phyloP scores from a whole-genome alignment of 2,329 filamentous ascomycete species.

The Penicillium sp. region DNA sequence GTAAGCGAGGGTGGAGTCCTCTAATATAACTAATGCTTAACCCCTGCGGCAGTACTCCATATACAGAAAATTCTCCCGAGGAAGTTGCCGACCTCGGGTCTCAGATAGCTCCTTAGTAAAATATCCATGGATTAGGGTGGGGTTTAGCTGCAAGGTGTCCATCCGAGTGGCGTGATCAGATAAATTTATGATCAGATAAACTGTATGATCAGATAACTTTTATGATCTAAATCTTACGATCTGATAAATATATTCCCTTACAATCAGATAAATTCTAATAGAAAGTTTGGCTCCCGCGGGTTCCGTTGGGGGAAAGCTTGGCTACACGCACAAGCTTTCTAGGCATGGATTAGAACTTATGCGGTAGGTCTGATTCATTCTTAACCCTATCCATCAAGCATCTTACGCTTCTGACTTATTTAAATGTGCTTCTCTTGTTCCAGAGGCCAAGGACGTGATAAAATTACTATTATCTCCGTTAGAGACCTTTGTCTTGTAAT shows the following conservation, averaged over 20 bases:
- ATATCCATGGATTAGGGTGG: not conserved
- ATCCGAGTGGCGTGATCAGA: not conserved
- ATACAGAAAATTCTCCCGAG: not conserved
- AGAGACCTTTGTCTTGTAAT: no score
- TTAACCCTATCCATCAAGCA: not conserved
- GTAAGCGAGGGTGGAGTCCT: not conserved
- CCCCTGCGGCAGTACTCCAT: not conserved
- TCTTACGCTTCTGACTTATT: not conserved
- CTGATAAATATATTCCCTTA: not conserved
- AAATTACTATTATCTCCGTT: not conserved
- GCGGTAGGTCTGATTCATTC: not conserved
- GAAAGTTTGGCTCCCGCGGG: not conserved
- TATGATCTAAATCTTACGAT: not conserved
- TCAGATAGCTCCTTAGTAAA: not conserved
- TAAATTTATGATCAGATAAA: not conserved
- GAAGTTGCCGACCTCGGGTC: not conserved
- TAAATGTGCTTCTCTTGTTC: not conserved
- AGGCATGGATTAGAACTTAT: not conserved
- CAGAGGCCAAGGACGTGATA: not conserved
- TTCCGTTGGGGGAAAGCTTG: not conserved
- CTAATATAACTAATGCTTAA: not conserved
- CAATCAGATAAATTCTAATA: not conserved
- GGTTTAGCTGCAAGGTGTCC: not conserved
- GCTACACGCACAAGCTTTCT: not conserved
- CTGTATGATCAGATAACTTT: not conserved